These are phyloP conservation scores for Oehlia diaphana DNA, from an alignment of 192 early-diverging fungal genomes.

Conservation along the genomic window DNA sequence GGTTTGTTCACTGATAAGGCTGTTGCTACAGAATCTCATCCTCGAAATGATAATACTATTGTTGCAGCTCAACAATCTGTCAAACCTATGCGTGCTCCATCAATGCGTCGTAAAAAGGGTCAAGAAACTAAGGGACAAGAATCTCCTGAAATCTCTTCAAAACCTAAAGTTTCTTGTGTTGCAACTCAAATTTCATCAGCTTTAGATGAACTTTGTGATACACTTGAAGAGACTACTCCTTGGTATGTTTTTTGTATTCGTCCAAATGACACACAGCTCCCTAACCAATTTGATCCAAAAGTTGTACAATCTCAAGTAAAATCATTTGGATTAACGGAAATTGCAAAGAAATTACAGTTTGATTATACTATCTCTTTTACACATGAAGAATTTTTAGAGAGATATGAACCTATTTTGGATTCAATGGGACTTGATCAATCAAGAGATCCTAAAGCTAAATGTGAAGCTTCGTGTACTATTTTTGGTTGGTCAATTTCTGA, in stretches of 20 bases:
- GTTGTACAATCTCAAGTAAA: constrained; percentile 72
- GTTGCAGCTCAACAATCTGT: constrained; percentile 75
- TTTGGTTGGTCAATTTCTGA: constrained; percentile 59
- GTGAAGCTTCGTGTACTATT: constrained; percentile 50
- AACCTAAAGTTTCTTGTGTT: constrained; percentile 55
- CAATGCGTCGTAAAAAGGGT: constrained; percentile 55
- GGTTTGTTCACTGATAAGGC: constrained; percentile 73
- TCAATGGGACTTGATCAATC: constrained; percentile 38
- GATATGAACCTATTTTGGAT: constrained; percentile 63
- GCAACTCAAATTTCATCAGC: constrained; percentile 69
- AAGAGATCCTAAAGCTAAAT: constrained; percentile 37
- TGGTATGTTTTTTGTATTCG: constrained; percentile 81
- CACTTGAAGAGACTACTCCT: constrained; percentile 74
- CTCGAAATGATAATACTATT: constrained; percentile 74
- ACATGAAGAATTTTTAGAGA: constrained; percentile 77
- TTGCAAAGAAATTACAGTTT: constrained; percentile 63
- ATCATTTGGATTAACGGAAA: constrained; percentile 64
- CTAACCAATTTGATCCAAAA: constrained; percentile 66
- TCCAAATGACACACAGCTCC: constrained; percentile 64
- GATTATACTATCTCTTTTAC: constrained; percentile 74
- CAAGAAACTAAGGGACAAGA: constrained; percentile 32
- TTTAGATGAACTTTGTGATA: constrained; percentile 64
- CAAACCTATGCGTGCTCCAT: constrained; percentile 68
- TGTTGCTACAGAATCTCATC: constrained; percentile 79
- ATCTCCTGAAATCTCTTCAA: constrained; percentile 17